Conservation (phyloP, 129 eudicot genomes). For the Flaveria trinervia region DNA sequence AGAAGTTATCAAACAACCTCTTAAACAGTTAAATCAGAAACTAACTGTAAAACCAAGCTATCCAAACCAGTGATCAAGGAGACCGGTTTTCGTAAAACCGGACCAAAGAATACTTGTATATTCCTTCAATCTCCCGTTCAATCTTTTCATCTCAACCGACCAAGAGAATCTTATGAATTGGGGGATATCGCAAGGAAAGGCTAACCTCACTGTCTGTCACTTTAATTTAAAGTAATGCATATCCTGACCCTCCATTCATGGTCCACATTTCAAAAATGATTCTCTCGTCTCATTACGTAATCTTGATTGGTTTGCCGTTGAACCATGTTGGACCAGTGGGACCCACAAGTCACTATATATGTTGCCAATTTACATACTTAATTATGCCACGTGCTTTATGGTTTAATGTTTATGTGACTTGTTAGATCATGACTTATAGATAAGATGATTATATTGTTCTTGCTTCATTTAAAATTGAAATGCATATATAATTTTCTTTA, state of each 20-base stretch:
- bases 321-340: constrained; percentile 28
- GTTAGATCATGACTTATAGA: background rate
- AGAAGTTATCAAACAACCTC: too few species aligned
- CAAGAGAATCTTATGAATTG: constrained; percentile 33
- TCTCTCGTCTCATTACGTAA: constrained; percentile 26
- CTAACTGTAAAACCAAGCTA: too few species aligned
- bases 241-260: constrained; percentile 18
- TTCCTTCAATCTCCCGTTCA: too few species aligned
- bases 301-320: constrained; percentile 29
- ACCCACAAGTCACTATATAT: constrained; percentile 25
- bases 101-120: too few species aligned
- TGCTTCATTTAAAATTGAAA: background rate
- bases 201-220: constrained; percentile 26
- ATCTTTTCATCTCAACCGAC: constrained; percentile 16
- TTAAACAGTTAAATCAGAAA: too few species aligned
- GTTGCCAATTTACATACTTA: background rate
- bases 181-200: constrained; percentile 21
- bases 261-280: constrained; percentile 38
- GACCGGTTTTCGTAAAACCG: too few species aligned
- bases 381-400: constrained; percentile 23
- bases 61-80: too few species aligned
- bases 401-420: background rate
- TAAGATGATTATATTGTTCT: background rate
- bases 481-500: too few species aligned
- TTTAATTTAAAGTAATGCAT: constrained; percentile 19